phyloP scores from a whole-genome alignment of 371 early-diverging fungal species.

The Entomophthora muscae region DNA sequence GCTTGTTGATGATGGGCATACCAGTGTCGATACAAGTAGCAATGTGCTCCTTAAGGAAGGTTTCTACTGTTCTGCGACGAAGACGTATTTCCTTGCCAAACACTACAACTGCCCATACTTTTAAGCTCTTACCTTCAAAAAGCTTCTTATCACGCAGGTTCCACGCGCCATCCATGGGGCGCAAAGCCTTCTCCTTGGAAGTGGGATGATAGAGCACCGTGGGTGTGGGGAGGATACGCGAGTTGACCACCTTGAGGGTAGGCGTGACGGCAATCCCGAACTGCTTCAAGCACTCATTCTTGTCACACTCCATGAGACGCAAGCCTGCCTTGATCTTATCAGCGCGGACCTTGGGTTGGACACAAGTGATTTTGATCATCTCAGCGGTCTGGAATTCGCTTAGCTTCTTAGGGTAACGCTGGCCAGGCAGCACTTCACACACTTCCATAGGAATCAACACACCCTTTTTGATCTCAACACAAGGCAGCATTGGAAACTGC shows the following conservation, averaged over 20 bases:
- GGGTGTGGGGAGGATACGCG: conserved; percentile 61
- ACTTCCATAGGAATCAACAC: conserved; percentile 72
- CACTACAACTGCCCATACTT: conserved; percentile 66
- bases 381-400: conserved; percentile 72
- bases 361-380: conserved; percentile 78
- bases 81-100: conserved; percentile 21
- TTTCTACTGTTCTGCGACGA: conserved; percentile 17
- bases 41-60: conserved; percentile 29
- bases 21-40: conserved; percentile 34
- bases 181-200: conserved; percentile 34
- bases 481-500: conserved; percentile 64
- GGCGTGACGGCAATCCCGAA: conserved; percentile 48
- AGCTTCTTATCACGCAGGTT: conserved; percentile 76
- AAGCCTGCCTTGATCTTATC: conserved; percentile 34
- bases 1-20: conserved; percentile 29
- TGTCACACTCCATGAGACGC: conserved; percentile 21
- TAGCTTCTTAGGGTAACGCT: conserved; percentile 52
- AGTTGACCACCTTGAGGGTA: conserved; percentile 30
- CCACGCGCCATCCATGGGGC: conserved; percentile 79
- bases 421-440: conserved; percentile 51
- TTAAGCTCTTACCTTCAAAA: conserved; percentile 47
- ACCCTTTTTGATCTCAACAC: conserved; percentile 42
- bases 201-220: conserved; percentile 43
- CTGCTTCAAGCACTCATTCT: conserved; percentile 29
- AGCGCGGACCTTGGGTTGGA: conserved; percentile 44